Percentiles rank a stretch among this genome's conserved stretches.
Conservation (phyloP, 2,329 filamentous ascomycete genomes). For the Thielaviopsis musarum region DNA sequence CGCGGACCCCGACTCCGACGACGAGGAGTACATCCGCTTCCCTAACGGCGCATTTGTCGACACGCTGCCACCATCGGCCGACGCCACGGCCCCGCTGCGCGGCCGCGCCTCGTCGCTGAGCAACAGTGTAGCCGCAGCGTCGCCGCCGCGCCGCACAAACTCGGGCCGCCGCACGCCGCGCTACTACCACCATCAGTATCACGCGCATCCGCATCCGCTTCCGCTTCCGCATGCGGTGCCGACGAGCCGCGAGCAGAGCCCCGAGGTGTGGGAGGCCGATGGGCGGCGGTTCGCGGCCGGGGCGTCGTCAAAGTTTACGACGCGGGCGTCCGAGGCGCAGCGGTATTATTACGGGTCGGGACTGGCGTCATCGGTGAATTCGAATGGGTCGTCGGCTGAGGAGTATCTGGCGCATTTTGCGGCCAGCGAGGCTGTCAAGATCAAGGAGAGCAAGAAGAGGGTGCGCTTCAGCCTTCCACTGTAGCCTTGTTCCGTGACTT, state of each 20-base stretch:
- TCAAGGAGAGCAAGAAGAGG: conserved; percentile 6
- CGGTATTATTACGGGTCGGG: conserved; percentile 7
- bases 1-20: neutral
- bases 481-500: neutral
- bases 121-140: neutral
- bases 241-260: neutral
- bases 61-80: neutral
- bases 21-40: conserved; percentile 11
- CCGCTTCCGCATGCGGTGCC: neutral
- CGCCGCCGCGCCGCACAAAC: neutral
- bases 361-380: conserved; percentile 1
- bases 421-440: conserved; percentile 1
- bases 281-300: conserved; percentile 1
- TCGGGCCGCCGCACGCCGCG: neutral
- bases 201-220: neutral
- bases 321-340: neutral
- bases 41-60: conserved; percentile 10
- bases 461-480: conserved; percentile 7
- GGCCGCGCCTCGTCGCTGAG: neutral
- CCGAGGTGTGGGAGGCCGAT: neutral
- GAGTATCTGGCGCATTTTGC: conserved; percentile 7
- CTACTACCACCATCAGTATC: neutral
- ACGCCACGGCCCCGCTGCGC: neutral
- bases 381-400: neutral
- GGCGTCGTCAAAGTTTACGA: conserved; percentile 5